Evolutionary conservation across 2,329 filamentous ascomycete genomes (phyloP), one percentile per base, ranked within the genome.

Genomic region (Colletotrichum liaoningense): DNA sequence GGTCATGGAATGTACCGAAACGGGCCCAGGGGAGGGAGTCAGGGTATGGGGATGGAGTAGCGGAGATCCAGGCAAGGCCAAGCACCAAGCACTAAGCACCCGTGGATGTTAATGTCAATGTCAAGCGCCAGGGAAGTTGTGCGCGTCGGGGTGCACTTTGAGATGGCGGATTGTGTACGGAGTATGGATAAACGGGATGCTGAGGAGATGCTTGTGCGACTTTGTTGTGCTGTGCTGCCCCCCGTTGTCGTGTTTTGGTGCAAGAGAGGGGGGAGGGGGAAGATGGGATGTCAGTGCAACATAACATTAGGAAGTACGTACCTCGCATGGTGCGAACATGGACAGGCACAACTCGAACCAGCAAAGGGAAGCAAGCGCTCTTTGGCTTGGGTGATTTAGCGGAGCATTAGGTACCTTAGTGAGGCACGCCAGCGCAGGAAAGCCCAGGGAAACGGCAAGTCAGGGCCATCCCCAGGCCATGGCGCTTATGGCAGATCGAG

Each of bases 1-100:
- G 66, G 70, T 65, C 60, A 60, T 60, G 71, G 71, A 73, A 73
- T 66, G 55, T 66, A 73, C 71, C 71, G 67, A 73, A 65, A 70
- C 67, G 71, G 67, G 67, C 38, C 55, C 66, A 60, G 46, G 59
- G 60, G 65, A 69, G 59, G 55, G 63, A 26, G 69, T 49, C 42
- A 66, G 58, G 63, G 49, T 38, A 64, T 58, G 67, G 67, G 55
- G 67, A 52, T 63, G 65, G 42, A 55, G 58, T 63, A 68, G 69
- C 65, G 69, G 58, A 72, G 58, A 59, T 56, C 54, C 59, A 55
- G 63, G 14, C 38, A 16, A 42, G 16, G 38, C 38, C 38, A 7
- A 42, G 14, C 14, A 42, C 38, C 14, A 42, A 42, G 38, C 35
- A 38, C 55, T 19, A 66, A 46, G 57, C 69, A 72, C 42, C 52